Percentiles rank a stretch among this genome's conserved stretches.
These are phyloP conservation scores for Phycomyces nitens DNA, from an alignment of 192 early-diverging fungal genomes.

Conservation along the genomic window DNA sequence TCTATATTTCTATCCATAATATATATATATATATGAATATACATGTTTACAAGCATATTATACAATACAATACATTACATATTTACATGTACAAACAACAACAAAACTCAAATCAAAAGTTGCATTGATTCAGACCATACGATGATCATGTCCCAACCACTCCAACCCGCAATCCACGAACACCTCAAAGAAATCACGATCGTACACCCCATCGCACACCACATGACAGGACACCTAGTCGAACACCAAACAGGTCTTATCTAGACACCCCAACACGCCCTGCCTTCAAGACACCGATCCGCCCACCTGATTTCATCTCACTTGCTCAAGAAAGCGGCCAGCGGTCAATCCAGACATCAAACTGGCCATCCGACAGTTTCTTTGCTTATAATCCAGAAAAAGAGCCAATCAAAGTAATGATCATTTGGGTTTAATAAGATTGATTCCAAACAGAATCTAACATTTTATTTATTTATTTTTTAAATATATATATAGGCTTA, in stretches of 20 bases:
- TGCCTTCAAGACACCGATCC: neutral
- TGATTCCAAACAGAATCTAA: too few species aligned
- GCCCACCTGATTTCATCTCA: neutral
- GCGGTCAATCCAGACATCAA: neutral
- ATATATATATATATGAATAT: too few species aligned
- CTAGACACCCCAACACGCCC: neutral
- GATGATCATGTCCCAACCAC: neutral
- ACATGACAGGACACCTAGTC: neutral
- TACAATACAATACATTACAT: too few species aligned
- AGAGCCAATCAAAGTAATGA: constrained; percentile 36
- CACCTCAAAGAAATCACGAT: neutral
- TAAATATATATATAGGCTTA: too few species aligned
- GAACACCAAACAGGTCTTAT: neutral
- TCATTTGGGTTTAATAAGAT: too few species aligned
- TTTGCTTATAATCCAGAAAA: constrained; percentile 38
- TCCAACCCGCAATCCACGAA: neutral
- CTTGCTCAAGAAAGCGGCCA: neutral
- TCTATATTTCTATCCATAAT: too few species aligned
- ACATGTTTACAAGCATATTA: too few species aligned
- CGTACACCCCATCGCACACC: neutral
- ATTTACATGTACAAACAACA: too few species aligned
- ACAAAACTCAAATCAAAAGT: too few species aligned
- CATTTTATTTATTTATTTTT: too few species aligned
- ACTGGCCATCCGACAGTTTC: constrained; percentile 6
- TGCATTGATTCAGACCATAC: neutral